Conservation (phyloP, 2,329 filamentous ascomycete species). For the Aspergillus hiratsukae region DNA sequence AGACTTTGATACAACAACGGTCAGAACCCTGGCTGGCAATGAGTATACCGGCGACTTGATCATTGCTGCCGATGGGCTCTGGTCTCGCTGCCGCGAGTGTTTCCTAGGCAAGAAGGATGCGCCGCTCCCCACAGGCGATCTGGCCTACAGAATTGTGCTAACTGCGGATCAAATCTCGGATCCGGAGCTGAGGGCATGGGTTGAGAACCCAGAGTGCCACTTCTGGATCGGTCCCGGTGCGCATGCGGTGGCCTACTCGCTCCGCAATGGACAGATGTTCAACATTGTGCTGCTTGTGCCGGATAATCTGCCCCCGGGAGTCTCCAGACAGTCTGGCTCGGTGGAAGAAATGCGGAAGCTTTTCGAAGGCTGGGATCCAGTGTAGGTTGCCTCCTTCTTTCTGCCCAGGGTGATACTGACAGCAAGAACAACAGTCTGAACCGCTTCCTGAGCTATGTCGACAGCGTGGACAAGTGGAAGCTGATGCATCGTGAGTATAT, state of each 20-base stretch:
- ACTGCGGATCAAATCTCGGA: conserved; percentile 49
- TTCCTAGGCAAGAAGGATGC: conserved; percentile 45
- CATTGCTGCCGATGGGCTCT: conserved; percentile 61
- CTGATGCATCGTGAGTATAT: conserved; percentile 48
- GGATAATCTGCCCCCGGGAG: conserved; percentile 55
- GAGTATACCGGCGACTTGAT: conserved; percentile 51
- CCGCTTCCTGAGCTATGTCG: conserved; percentile 48
- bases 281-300: conserved; percentile 65
- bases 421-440: conserved; percentile 25
- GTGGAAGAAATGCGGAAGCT: conserved; percentile 57
- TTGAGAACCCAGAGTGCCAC: conserved; percentile 50
- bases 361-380: conserved; percentile 63
- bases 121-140: conserved; percentile 57
- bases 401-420: background rate
- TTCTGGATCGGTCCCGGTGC: conserved; percentile 62
- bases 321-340: conserved; percentile 50
- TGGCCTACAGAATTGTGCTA: conserved; percentile 62
- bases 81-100: conserved; percentile 53
- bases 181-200: conserved; percentile 48
- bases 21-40: conserved; percentile 41
- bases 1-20: conserved; percentile 24
- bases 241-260: conserved; percentile 58
- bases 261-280: conserved; percentile 56
- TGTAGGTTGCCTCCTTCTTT: conserved; percentile 16
- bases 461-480: conserved; percentile 64